Percentiles rank a stretch among this genome's conserved stretches.
These are phyloP conservation scores for Pugionium dolabratum DNA, from an alignment of 345 rosid genomes.

Conservation along the genomic window DNA sequence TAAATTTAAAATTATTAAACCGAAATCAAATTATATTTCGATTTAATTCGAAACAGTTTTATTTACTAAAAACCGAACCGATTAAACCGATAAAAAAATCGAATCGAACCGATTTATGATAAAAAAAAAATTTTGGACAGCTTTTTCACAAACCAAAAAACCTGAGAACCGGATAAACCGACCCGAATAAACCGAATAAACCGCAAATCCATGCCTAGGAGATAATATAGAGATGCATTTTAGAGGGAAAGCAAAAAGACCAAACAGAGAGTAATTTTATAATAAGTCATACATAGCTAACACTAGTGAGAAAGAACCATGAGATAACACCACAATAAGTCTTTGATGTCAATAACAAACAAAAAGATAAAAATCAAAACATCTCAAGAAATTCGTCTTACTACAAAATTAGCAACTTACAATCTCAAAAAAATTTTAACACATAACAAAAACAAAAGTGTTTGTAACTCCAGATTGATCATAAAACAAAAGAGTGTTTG, in stretches of 20 bases:
- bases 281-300: neutral
- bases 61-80: no score
- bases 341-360: constrained; percentile 22
- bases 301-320: neutral
- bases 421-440: constrained; percentile 19
- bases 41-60: no score
- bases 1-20: no score
- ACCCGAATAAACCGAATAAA: no score
- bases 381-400: constrained; percentile 13
- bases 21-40: no score
- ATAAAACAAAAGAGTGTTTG: constrained; percentile 8
- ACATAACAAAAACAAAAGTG: constrained; percentile 15
- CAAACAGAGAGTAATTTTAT: neutral
- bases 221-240: neutral
- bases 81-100: no score
- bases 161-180: no score
- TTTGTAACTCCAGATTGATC: constrained; percentile 36
- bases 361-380: neutral
- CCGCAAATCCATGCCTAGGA: no score
- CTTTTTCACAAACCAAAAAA: no score
- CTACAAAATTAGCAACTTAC: constrained; percentile 23
- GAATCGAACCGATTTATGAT: no score
- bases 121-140: no score
- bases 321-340: constrained; percentile 20
- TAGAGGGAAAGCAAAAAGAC: neutral